Evolutionary conservation across 2,329 filamentous ascomycete genomes (phyloP), one percentile per base, ranked within the genome.

Genomic region (Chaetomium olivaceum): DNA sequence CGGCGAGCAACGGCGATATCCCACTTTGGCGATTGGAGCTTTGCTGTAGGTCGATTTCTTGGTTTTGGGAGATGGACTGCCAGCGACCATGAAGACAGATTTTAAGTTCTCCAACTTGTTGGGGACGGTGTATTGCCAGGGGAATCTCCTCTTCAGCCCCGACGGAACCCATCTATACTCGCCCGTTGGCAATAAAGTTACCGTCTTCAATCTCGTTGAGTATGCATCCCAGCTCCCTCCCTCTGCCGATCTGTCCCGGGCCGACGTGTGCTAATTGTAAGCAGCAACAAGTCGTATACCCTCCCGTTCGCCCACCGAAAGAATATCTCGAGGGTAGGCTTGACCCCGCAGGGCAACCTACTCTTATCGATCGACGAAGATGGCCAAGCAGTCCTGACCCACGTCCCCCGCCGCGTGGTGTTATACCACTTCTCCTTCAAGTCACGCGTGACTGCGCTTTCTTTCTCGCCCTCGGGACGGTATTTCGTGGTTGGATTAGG

Each of bases 61-160:
- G 48, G 16, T 16, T 19, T 39, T 64, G 66, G 58, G 67, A 62
- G 63, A 70, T 70, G 68, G 68, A 63, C 65, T 50, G 69, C 60
- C 75, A 75, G 74, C 78, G 77, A 88, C 79, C 77, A 99, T 99
- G 95, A 99, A 98, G 91, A 98, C 93, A 72, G 94, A 98, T 81
- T 99, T 98, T 80, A 96, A 95, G 93, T 99, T 99, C 81, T 97
- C 94, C 77, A 99, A 98, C 80, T 87, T 99, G 77, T 87, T 99
- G 75, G 96, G 95, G 77, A 99, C 95, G 72, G 95, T 99, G 76
- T 99, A 98, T 83, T 92, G 93, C 82, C 92, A 93, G 86, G 95
- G 96, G 80, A 99, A 98, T 78, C 87, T 99, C 75, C 86, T 97
- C 76, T 99, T 96, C 83, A 96, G 92, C 74, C 92, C 93, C 68